These are phyloP conservation scores for Lactarius evosmus DNA, from an alignment of 768 basidiomycete species.

Conservation along the genomic window DNA sequence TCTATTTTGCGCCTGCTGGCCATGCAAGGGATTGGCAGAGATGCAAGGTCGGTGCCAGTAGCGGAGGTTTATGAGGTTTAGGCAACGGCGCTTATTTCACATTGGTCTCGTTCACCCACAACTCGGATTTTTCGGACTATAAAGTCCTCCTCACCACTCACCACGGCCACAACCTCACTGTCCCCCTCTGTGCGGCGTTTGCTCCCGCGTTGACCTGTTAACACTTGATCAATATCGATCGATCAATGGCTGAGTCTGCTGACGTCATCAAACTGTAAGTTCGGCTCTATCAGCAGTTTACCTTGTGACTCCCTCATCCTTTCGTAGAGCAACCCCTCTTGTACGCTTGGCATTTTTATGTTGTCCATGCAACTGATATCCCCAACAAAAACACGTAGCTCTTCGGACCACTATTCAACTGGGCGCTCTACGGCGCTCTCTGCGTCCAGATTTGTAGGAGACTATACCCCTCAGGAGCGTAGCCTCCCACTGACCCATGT, in stretches of 20 bases:
- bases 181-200: neutral
- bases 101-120: neutral
- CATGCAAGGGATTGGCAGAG: neutral
- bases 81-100: neutral
- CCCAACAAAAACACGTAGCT: constrained; percentile 1
- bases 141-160: neutral
- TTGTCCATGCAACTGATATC: neutral
- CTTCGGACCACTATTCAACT: neutral
- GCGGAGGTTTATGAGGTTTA: neutral
- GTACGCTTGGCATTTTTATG: neutral
- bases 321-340: neutral
- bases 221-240: neutral
- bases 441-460: constrained; percentile 27
- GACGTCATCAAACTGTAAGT: neutral
- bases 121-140: neutral
- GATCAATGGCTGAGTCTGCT: neutral
- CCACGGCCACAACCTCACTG: neutral
- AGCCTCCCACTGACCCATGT: neutral
- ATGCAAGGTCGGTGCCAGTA: neutral
- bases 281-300: neutral
- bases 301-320: neutral
- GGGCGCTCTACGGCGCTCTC: neutral
- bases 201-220: neutral
- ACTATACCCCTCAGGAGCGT: neutral
- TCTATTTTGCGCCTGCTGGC: neutral